Base-by-base conservation (phyloP, 2,329 filamentous ascomycete species). In the Thelonectria olida region DNA sequence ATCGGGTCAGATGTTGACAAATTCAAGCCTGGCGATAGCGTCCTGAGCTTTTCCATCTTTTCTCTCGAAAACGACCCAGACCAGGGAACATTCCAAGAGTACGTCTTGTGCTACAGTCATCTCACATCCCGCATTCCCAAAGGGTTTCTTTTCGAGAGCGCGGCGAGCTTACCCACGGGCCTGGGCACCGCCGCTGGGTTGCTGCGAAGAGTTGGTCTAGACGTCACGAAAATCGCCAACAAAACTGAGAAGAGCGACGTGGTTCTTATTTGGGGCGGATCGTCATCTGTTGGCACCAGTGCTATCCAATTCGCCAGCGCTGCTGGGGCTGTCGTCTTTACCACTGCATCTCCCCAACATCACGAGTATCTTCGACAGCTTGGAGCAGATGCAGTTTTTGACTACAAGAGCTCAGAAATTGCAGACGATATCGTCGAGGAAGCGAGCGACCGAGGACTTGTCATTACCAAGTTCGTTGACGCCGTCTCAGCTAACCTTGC, bases 221-320 rank as follows among this genome's bases (percentile, higher is more conserved):
- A 65, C 2, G 50, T 34, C 6, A 55, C 65, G 38, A 49, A 44
- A n/a, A 39, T 17, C n/a, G 15, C 36, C 36, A 20, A 20, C 3
- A 39, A 39, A 4, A 3, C 15, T 3, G n/a, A 17, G 8, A 17
- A 20, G 15, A 54, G 27, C 0, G 49, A 69, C 28, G 36, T 41
- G 0, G 55, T 69, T 1, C 47, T 69, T 10, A 62, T 77, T 39
- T 86, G 82, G 81, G 84, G 84, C n/a, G 85, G 84, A 0, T 78
- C 81, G 3, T 79, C 80, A 0, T 76, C 75, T 15, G 80, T 83
- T 0, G 82, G 83, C 1, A 76, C 76, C 39, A 79, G 77, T 42
- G 80, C 79, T 1, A 78, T 84, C 10, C 83, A 85, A 61, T 72
- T 85, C 1, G 77, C 78, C 1, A 70, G 73, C 6, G 77, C 76